Evolutionary conservation across 306 rosid genomes (phyloP).

Genomic region (Quercus engelmannii): DNA sequence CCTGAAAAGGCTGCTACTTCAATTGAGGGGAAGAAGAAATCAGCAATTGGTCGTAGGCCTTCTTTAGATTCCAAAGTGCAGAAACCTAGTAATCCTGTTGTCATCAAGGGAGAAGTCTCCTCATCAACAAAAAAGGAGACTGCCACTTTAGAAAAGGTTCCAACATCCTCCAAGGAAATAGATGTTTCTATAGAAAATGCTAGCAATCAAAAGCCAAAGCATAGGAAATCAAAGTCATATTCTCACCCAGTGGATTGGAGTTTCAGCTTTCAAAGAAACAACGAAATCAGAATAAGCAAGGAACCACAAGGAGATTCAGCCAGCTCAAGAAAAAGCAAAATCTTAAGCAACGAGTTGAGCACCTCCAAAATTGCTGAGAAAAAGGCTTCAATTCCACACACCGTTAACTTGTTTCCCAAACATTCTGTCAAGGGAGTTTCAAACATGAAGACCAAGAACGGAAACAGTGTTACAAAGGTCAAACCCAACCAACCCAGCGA

Average conservation of each 20-base stretch:
- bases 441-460: constrained; percentile 17
- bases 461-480: constrained; percentile 12
- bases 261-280: constrained; percentile 23
- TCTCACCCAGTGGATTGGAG: constrained; percentile 20
- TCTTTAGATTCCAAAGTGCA: constrained; percentile 18
- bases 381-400: constrained; percentile 17
- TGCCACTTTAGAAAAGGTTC: constrained; percentile 32
- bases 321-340: constrained; percentile 25
- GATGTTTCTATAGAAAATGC: constrained; percentile 31
- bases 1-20: constrained; percentile 21
- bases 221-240: constrained; percentile 12
- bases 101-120: constrained; percentile 26
- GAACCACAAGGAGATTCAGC: constrained; percentile 22
- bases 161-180: constrained; percentile 30
- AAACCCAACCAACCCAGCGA: constrained; percentile 28
- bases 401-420: constrained; percentile 28
- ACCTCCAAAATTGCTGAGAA: constrained; percentile 25
- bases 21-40: constrained; percentile 25
- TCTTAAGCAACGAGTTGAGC: constrained; percentile 23
- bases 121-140: constrained; percentile 19
- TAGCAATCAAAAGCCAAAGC: constrained; percentile 3
- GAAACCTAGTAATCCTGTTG: constrained; percentile 11
- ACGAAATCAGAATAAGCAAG: constrained; percentile 16
- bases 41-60: constrained; percentile 21
- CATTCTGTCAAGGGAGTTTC: constrained; percentile 28